Percentiles rank a stretch among this genome's conserved stretches.
Conservation (phyloP, 768 basidiomycete species). For the Agaricus sinodeliciosus region DNA sequence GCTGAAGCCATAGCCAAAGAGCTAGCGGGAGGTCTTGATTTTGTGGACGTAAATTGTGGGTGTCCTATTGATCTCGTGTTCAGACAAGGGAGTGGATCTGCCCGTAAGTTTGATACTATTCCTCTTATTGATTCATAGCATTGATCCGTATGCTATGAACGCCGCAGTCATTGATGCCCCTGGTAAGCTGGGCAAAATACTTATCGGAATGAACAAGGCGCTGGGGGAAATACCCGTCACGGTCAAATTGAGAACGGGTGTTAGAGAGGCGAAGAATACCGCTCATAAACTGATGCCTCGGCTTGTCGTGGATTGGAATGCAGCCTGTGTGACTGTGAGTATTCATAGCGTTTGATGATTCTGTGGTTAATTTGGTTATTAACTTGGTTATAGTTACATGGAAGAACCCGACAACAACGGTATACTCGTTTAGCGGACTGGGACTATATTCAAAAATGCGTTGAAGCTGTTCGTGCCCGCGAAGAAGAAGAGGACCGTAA, state of each 20-base stretch:
- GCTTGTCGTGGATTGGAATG: constrained; percentile 46
- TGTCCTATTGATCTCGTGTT: constrained; percentile 98
- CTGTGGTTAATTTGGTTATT: neutral
- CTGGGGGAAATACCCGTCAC: constrained; percentile 90
- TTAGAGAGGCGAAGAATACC: constrained; percentile 80
- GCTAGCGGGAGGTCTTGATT: constrained; percentile 64
- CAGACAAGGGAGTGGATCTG: constrained; percentile 84
- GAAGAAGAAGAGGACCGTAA: constrained; percentile 68
- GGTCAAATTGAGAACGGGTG: constrained; percentile 87
- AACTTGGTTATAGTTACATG: constrained; percentile 66
- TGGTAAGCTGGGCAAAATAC: constrained; percentile 75
- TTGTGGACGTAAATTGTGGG: constrained; percentile 93
- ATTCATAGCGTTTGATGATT: neutral
- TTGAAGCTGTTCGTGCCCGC: constrained; percentile 64
- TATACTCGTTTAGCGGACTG: constrained; percentile 93
- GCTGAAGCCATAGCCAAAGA: constrained; percentile 78
- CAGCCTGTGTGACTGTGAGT: constrained; percentile 38
- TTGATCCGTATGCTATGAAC: constrained; percentile 1
- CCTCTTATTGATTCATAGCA: neutral
- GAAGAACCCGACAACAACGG: constrained; percentile 89
- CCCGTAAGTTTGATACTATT: constrained; percentile 55
- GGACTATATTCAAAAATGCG: constrained; percentile 88
- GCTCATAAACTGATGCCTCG: constrained; percentile 91
- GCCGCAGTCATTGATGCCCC: constrained; percentile 73
- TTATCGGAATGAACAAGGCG: constrained; percentile 87